Base-by-base conservation (phyloP, 2,329 filamentous ascomycete genomes). In the Cercospora brassicicola region DNA sequence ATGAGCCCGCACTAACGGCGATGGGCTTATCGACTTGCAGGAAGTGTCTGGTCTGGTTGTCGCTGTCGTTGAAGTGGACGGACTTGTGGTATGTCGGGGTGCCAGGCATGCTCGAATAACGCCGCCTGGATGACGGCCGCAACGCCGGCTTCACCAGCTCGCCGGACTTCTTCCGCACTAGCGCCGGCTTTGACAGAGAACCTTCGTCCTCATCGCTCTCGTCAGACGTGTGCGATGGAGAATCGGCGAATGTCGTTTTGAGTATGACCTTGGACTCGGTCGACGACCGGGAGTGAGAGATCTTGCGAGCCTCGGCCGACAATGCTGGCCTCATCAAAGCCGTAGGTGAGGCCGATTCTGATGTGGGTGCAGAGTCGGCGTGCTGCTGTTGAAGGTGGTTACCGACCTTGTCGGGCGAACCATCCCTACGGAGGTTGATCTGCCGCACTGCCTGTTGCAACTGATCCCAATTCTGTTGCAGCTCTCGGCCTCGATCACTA, bases 111-210 rank as follows among this genome's bases (percentile, higher is more conserved):
- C 94, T 98, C 3, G 92, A 96, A 0, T 94, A 94, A 67, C 95
- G 88, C 72, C 92, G 87, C 72, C 88, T 87, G n/a, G 91, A 91
- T 11, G 92, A 85, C 45, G 90, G 89, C 61, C 95, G 89, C 62
- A 99, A 86, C 20, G 95, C 95, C 11, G 95, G 95, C 74, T 95
- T 90, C 67, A 99, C 95, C 39, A 99, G 86, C 81, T 99, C 95
- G 36, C 95, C 95, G 45, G 95, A 98, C 85, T 99, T 99, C 84
- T 99, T 99, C 75, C 95, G 90, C 10, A 99, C 89, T 89, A 98
- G 96, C 64, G 89, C 89, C n/a, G 94, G 93, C 81, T 95, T 96
- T 31, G 65, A 72, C 33, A 72, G 66, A 18, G 70, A 69, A 33
- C 71, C 70, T 11, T 77, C 74, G 23, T 82, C 90, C 80, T 87